A percentile compares a stretch with the other conserved stretches of the same genome.
Conservation (phyloP, 1,139 yeast species). For the Saccharomycopsis hybrid region DNA sequence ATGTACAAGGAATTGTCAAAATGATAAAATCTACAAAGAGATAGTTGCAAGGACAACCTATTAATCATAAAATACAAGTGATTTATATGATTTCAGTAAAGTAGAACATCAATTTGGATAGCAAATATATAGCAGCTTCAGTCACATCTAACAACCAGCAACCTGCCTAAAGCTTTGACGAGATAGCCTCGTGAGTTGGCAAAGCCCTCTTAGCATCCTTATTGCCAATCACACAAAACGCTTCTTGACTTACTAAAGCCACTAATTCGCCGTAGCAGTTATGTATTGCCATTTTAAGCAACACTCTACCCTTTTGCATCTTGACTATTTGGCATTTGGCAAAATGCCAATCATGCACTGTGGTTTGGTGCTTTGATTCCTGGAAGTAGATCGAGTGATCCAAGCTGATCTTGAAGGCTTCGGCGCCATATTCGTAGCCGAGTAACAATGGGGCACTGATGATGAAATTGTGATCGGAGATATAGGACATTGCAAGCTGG, state of each 20-base stretch:
- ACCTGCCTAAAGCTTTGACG: background rate
- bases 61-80: too few species aligned
- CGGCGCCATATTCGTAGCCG: background rate
- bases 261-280: constrained; percentile 6
- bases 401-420: constrained; percentile 2
- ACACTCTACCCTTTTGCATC: background rate
- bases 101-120: too few species aligned
- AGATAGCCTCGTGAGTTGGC: background rate
- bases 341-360: constrained; percentile 6
- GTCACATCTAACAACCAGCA: too few species aligned
- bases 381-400: constrained; percentile 12
- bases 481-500: constrained; percentile 3
- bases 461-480: constrained; percentile 8
- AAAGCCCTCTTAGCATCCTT: background rate
- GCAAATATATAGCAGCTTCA: too few species aligned
- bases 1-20: too few species aligned
- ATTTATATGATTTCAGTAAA: too few species aligned
- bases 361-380: background rate
- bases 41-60: too few species aligned
- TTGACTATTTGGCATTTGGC: background rate
- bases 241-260: constrained; percentile 9
- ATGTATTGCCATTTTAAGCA: constrained; percentile 2
- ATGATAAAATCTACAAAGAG: too few species aligned
- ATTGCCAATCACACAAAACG: constrained; percentile 6
- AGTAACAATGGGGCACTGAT: background rate